These are phyloP conservation scores for Saccharomyces hybrid DNA, from an alignment of 1,139 yeast genomes.

Conservation along the genomic window DNA sequence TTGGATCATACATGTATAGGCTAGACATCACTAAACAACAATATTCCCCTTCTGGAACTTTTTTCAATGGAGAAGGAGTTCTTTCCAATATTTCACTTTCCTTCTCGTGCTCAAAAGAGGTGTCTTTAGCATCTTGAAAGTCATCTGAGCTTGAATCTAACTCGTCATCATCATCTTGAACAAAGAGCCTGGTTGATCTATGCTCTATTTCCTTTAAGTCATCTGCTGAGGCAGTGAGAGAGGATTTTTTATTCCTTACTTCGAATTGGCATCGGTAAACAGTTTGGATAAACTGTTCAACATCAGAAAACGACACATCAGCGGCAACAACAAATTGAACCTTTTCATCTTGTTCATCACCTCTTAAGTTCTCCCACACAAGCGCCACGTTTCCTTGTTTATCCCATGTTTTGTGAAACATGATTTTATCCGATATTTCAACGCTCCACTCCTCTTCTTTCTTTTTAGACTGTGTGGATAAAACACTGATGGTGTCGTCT, in stretches of 20 bases:
- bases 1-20: conserved; percentile 51
- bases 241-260: conserved; percentile 54
- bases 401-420: conserved; percentile 38
- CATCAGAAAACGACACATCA: conserved; percentile 46
- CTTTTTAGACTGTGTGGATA: conserved; percentile 48
- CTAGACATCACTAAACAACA: conserved; percentile 30
- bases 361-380: conserved; percentile 65
- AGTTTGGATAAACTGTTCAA: conserved; percentile 57
- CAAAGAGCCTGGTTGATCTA: conserved; percentile 1
- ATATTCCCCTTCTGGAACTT: conserved; percentile 19
- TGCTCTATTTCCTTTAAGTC: conserved; percentile 49
- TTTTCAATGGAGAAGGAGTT: conserved; percentile 7
- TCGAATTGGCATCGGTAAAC: conserved; percentile 70
- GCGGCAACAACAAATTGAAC: conserved; percentile 74
- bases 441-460: conserved; percentile 30
- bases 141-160: conserved; percentile 11
- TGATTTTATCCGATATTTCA: conserved; percentile 32
- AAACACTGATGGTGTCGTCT: conserved; percentile 44
- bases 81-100: neutral
- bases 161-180: conserved; percentile 19
- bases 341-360: conserved; percentile 80
- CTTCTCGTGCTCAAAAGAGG: conserved; percentile 1
- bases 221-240: conserved; percentile 39
- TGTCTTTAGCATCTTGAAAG: conserved; percentile 7
- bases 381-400: conserved; percentile 45